Evolutionary conservation across 2,329 filamentous ascomycete genomes (phyloP), one percentile per base, ranked within the genome.

Genomic region (Penicillium palitans): DNA sequence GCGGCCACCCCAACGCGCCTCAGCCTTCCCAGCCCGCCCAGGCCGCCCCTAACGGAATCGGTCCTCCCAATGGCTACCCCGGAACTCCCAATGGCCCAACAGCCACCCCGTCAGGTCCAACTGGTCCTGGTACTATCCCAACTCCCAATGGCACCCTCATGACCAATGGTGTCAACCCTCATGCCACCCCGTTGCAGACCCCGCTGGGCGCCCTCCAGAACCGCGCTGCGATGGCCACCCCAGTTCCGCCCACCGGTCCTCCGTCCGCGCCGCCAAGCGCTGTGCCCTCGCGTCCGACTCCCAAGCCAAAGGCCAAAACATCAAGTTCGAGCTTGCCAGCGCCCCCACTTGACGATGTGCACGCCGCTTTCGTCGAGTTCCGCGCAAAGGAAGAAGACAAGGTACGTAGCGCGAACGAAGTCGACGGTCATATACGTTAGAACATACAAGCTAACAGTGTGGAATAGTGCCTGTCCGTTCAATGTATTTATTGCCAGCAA

Each of bases 401-500:
- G 72, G 76, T 78, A 68, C 62, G 46, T 78, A 67, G 62, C 40
- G 47, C 4, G 19, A 46, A n/a, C 17, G 35, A 29, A 17, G 25
- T 51, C 5, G 17, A 9, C 24, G 4, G 21, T 27, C 15, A 37
- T n/a, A 19, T 31, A 3, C 7, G 7, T 49, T 33, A 48, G 41
- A 27, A 29, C 39, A 47, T 41, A 45, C 40, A 52, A 60, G 56
- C 54, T 58, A 58, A 52, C 49, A 25, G 19, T 39, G 4, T 6
- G 52, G 2, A 29, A 54, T 66, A 80, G 73, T 80, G 78, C 66
- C 66, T 80, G 50, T 80, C 78, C 15, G 78, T 80, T 35, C 78
- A 80, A 72, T 80, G 78, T 63, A 80, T 80, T 56, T 80, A 80
- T 65, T 80, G 78, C 68, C 78, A 80, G 62, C 78, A 80, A 66